These are phyloP conservation scores for Mycosphaerella sp. DNA, from an alignment of 2,329 filamentous ascomycete species.

Conservation along the genomic window DNA sequence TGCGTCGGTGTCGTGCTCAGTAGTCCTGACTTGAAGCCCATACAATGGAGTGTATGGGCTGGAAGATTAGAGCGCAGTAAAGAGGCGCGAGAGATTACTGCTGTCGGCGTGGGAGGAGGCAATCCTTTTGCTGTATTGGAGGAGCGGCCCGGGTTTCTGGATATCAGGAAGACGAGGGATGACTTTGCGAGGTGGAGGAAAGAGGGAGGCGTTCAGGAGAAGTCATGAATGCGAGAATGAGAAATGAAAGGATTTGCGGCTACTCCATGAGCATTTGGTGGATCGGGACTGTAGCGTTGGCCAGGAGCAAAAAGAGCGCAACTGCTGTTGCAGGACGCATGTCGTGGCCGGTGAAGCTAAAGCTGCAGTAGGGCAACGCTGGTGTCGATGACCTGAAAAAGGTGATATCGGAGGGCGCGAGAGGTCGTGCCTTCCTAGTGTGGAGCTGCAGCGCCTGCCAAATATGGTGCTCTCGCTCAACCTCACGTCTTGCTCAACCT, in stretches of 20 bases:
- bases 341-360: no score
- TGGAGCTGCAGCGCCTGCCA: not conserved
- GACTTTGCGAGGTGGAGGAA: constrained; percentile 72
- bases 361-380: not conserved
- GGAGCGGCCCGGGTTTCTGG: constrained; percentile 74
- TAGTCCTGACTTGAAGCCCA: constrained; percentile 73
- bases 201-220: constrained; percentile 24
- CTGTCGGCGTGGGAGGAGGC: constrained; percentile 64
- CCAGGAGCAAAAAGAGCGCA: no score
- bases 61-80: constrained; percentile 68
- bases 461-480: not conserved
- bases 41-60: constrained; percentile 76
- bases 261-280: not conserved
- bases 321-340: no score
- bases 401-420: not conserved
- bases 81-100: constrained; percentile 50
- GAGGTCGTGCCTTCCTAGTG: constrained; percentile 10
- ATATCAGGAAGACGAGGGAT: constrained; percentile 69
- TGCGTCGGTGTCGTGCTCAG: constrained; percentile 74
- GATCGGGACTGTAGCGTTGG: no score
- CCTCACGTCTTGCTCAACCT: constrained; percentile 2
- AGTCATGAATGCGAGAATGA: not conserved
- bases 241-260: not conserved
- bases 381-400: not conserved
- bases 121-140: constrained; percentile 79